phyloP scores from a whole-genome alignment of 2,329 filamentous ascomycete species.

The Colletotrichum sp. region DNA sequence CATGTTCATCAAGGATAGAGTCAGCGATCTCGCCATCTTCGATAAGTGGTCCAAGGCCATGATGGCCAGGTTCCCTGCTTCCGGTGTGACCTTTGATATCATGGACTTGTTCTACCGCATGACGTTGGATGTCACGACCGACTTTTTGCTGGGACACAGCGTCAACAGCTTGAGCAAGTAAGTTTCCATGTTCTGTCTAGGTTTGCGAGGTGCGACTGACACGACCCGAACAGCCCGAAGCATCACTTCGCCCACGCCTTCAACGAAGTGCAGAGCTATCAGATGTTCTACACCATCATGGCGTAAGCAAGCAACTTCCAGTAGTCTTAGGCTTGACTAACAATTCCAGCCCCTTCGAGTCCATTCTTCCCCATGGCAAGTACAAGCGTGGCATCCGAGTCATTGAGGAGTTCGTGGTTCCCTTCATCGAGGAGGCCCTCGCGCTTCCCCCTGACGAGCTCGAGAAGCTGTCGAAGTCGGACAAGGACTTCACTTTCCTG shows the following conservation, averaged over 20 bases:
- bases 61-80: slow-evolving; percentile 60
- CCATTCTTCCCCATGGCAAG: slow-evolving; percentile 60
- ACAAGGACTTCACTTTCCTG: slow-evolving; percentile 76
- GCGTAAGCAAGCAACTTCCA: slow-evolving; percentile 31
- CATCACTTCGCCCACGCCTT: slow-evolving; percentile 73
- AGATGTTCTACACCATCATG: slow-evolving; percentile 64
- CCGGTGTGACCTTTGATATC: slow-evolving; percentile 62
- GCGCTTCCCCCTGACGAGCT: slow-evolving; percentile 68
- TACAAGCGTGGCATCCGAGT: slow-evolving; percentile 68
- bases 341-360: slow-evolving; percentile 59
- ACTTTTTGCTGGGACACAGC: slow-evolving; percentile 70
- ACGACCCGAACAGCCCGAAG: slow-evolving; percentile 44
- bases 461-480: slow-evolving; percentile 70
- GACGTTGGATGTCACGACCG: slow-evolving; percentile 71
- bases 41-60: slow-evolving; percentile 65
- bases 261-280: slow-evolving; percentile 70
- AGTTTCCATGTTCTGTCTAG: background rate
- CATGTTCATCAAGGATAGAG: slow-evolving; percentile 54
- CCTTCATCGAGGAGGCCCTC: slow-evolving; percentile 72
- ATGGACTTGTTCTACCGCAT: slow-evolving; percentile 69
- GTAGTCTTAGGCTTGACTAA: background rate
- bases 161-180: slow-evolving; percentile 51
- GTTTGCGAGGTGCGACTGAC: slow-evolving; percentile 16
- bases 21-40: slow-evolving; percentile 59
- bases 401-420: slow-evolving; percentile 73